Evolutionary conservation across 2,329 filamentous ascomycete species (phyloP).

Genomic region (Talaromyces sp.): DNA sequence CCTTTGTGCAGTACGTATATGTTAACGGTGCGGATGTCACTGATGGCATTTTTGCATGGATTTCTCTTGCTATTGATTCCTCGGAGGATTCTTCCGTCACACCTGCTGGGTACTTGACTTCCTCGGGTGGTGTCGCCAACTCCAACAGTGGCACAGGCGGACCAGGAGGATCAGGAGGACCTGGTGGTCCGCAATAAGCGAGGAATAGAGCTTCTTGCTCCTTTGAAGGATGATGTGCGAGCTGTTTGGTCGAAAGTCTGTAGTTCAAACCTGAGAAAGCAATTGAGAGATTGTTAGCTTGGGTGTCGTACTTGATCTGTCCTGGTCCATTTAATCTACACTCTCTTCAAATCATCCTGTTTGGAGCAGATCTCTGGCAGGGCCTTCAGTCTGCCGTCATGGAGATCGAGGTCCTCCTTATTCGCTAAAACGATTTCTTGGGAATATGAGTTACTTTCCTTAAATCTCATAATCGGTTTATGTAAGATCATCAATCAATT

Average conservation of each 20-base stretch:
- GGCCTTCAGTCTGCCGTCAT: not conserved
- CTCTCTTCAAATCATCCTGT: not conserved
- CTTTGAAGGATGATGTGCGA: not conserved
- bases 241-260: not conserved
- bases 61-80: constrained; percentile 52
- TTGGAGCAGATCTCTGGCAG: not conserved
- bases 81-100: constrained; percentile 21
- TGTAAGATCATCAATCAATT: too few relatives aligned
- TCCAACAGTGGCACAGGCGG: not conserved
- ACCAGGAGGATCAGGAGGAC: not conserved
- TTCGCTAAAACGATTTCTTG: not conserved
- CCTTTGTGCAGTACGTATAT: constrained; percentile 58
- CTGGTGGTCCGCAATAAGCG: not conserved
- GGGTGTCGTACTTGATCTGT: not conserved
- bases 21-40: constrained; percentile 51
- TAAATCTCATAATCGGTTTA: too few relatives aligned
- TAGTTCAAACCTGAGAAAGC: not conserved
- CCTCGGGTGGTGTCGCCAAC: not conserved
- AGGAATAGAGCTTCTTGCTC: not conserved
- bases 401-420: not conserved
- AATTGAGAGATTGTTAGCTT: not conserved
- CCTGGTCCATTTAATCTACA: not conserved
- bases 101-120: not conserved
- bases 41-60: constrained; percentile 57
- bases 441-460: too few relatives aligned